Evolutionary conservation across 805 yeast genomes (phyloP), one percentile per base, ranked within the genome.

Genomic region (Candida sithepensis): DNA sequence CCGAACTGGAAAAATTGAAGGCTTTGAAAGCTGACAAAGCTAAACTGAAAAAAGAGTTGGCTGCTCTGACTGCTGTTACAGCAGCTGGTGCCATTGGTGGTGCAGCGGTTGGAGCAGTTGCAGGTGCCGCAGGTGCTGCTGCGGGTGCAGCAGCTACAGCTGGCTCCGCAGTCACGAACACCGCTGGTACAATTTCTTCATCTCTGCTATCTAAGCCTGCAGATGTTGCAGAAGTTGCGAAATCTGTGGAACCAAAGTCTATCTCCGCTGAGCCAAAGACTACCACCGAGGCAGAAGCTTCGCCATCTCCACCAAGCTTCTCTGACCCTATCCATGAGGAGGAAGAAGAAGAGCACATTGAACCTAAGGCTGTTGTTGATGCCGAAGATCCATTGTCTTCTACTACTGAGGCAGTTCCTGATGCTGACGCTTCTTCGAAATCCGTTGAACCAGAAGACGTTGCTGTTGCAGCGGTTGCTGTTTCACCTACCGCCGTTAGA

Each of bases 21-120:
- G 67, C 65, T 26, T 61, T 72, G 49, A 65, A 72, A 49, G 71
- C 64, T 45, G 72, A 71, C 46, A 71, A 68, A 53, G 67, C 52
- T 70, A 70, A 57, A 67, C 65, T 46, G 65, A 51, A 66, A 52
- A 64, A 48, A 60, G 64, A 46, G 52, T 38, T 44, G 34, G 59
- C 55, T 51, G 70, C 64, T 39, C 53, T 53, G 14, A 70, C 64
- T 34, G 61, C 64, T 22, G 55, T 54, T 26, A 47, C 48, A 39
- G 52, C 45, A 36, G 49, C 46, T 16, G 57, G 50, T 20, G 59
- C 51, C 38, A 54, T 47, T 10, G 54, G 43, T 32, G 51, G 50
- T 18, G 54, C 55, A 26, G 59, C 51, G 18, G 48, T 47, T 12
- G 49, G 55, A 41, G 56, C 54, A 39, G 57, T 54, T 24, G 61